Percentiles rank a stretch among this genome's conserved stretches.
Conservation (phyloP, 768 basidiomycete species). For the Termitomyces bulborhizus region DNA sequence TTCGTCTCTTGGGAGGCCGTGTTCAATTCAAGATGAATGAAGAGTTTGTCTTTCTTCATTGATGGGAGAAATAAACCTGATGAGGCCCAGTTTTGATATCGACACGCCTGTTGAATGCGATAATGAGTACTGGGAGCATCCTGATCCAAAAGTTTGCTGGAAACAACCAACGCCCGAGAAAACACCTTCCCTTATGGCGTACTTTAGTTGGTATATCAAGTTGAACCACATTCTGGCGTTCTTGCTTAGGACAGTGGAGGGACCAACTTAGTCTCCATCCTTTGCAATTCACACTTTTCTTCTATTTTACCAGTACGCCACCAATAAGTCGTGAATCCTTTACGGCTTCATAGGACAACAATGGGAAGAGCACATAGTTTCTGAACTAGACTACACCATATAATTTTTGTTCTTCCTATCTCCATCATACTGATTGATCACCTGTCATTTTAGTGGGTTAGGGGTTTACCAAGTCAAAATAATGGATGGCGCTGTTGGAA, state of each 20-base stretch:
- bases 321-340: conserved; percentile 63
- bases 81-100: conserved; percentile 54
- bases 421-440: too few species aligned
- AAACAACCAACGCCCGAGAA: conserved; percentile 51
- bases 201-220: conserved; percentile 51
- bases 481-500: too few species aligned
- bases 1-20: conserved; percentile 59
- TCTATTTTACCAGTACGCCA: conserved; percentile 55
- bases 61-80: not conserved
- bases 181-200: conserved; percentile 49
- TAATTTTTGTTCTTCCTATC: too few species aligned
- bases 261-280: conserved; percentile 13
- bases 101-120: conserved; percentile 61
- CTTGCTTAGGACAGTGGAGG: conserved; percentile 55
- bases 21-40: conserved; percentile 80
- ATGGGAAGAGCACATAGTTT: conserved; percentile 66
- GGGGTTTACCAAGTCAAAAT: too few species aligned
- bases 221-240: conserved; percentile 64
- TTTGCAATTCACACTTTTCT: not conserved
- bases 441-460: too few species aligned
- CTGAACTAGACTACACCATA: conserved; percentile 69
- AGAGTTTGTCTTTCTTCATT: conserved; percentile 41
- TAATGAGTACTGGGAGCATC: conserved; percentile 70
- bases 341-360: conserved; percentile 53
- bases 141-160: conserved; percentile 53